Conservation (phyloP, 2,329 filamentous ascomycete species). For the Fusarium virguliforme region DNA sequence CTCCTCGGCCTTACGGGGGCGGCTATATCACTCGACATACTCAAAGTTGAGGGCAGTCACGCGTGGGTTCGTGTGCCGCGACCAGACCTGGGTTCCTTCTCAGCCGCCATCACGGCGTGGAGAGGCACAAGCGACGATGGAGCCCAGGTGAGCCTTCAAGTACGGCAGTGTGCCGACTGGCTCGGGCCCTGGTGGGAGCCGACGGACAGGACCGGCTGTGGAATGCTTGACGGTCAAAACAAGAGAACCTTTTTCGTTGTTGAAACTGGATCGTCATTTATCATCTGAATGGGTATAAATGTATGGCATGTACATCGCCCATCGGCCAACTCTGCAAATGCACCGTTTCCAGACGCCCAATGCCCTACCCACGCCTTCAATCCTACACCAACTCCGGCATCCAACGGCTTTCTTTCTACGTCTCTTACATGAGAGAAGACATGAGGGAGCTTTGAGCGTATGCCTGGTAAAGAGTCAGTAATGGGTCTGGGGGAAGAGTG, state of each 20-base stretch:
- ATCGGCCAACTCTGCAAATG: conserved; percentile 47
- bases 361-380: conserved; percentile 40
- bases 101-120: conserved; percentile 78
- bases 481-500: background rate
- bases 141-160: conserved; percentile 66
- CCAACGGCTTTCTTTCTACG: conserved; percentile 25
- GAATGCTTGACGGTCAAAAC: conserved; percentile 56
- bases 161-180: conserved; percentile 76
- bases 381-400: conserved; percentile 39
- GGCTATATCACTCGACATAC: conserved; percentile 79
- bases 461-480: conserved; percentile 67
- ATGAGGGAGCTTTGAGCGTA: conserved; percentile 89
- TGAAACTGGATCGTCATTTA: conserved; percentile 39
- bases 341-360: conserved; percentile 51
- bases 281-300: conserved; percentile 51
- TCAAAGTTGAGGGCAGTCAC: conserved; percentile 70
- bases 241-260: conserved; percentile 25
- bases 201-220: conserved; percentile 64
- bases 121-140: conserved; percentile 63
- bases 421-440: conserved; percentile 78
- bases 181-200: conserved; percentile 72
- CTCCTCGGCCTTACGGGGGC: conserved; percentile 80
- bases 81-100: conserved; percentile 72
- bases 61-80: conserved; percentile 78
- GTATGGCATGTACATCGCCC: conserved; percentile 49